Evolutionary conservation across 2,329 filamentous ascomycete species (phyloP).

Genomic region (Sporothrix sp.): DNA sequence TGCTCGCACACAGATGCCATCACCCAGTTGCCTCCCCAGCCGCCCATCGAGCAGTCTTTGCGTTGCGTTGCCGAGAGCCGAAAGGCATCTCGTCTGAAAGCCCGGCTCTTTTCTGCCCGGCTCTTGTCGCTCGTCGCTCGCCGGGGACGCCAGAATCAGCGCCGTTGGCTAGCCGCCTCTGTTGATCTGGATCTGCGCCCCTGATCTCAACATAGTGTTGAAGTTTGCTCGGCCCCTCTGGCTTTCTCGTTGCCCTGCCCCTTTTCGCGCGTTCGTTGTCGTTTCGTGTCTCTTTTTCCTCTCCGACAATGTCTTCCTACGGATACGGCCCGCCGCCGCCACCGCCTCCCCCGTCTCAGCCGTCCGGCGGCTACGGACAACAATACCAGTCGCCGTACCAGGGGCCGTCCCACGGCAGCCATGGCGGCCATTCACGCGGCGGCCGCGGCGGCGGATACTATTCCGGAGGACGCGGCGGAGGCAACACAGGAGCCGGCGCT

Average conservation of each 20-base stretch:
- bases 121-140: neutral
- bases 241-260: neutral
- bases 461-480: slow-evolving; percentile 28
- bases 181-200: neutral
- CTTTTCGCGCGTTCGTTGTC: neutral
- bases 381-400: slow-evolving; percentile 31
- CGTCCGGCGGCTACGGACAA: slow-evolving; percentile 30
- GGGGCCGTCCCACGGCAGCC: slow-evolving; percentile 11
- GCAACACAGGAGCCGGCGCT: slow-evolving; percentile 19
- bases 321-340: slow-evolving; percentile 46
- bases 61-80: too few species aligned
- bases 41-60: too few species aligned
- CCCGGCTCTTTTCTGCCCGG: neutral
- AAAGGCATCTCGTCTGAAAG: too few species aligned
- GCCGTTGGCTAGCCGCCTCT: slow-evolving; percentile 4
- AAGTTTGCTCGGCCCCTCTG: neutral
- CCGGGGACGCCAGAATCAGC: neutral
- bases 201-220: slow-evolving; percentile 7
- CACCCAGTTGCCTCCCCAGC: too few species aligned
- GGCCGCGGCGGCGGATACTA: slow-evolving; percentile 33
- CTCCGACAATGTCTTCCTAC: slow-evolving; percentile 36
- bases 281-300: neutral
- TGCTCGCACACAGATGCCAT: too few species aligned
- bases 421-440: slow-evolving; percentile 20
- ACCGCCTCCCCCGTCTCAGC: slow-evolving; percentile 34